Evolutionary conservation across 2,329 filamentous ascomycete genomes (phyloP), one percentile per base, ranked within the genome.

Genomic region (Penicillium expansum): DNA sequence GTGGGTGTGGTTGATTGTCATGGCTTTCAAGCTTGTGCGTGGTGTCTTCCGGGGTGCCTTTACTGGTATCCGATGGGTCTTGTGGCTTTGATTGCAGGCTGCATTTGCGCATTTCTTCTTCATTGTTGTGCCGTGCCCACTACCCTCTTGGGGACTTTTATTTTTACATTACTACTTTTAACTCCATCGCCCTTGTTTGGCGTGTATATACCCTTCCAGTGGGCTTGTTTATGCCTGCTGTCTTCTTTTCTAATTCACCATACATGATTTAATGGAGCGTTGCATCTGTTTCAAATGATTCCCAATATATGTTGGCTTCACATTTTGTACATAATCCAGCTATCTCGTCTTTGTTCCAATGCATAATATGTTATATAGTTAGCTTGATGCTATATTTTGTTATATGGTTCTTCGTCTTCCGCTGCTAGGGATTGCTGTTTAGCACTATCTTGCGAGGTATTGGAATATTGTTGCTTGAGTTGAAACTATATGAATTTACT

Each of bases 1-100:
- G 92, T 91, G 89, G 74, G 87, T 95, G 16, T 97, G 93, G 92
- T 85, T 95, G 57, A 79, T 96, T 33, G 92, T 97, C 24, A 89
- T 92, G 71, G 79, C 93, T 24, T 79, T 89, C 50, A 84, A 90
- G 58, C 73, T 90, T 14, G 76, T 89, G 35, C 77, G 86, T 58
- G 86, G 86, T 11, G 65, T 88, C 1, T 82, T 87, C 43, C 82
- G 82, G 44, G 86, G 86, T 2, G 68, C 84, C 0, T 77, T 85
- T 48, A 76, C 79, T 11, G 81, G 83, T 10, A 79, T 89, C n/a
- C 82, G 82, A 69, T 97, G 93, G 93, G 74, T 97, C 70, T 76
- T 96, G 61, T 96, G 90, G 90, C 73, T 94, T 64, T 90, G 73
- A 47, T 29, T 16, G 16, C 14, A 10, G 35, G 13, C 32, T 14